These are phyloP conservation scores for Lyophyllum atratum DNA, from an alignment of 768 basidiomycete species.

Conservation along the genomic window DNA sequence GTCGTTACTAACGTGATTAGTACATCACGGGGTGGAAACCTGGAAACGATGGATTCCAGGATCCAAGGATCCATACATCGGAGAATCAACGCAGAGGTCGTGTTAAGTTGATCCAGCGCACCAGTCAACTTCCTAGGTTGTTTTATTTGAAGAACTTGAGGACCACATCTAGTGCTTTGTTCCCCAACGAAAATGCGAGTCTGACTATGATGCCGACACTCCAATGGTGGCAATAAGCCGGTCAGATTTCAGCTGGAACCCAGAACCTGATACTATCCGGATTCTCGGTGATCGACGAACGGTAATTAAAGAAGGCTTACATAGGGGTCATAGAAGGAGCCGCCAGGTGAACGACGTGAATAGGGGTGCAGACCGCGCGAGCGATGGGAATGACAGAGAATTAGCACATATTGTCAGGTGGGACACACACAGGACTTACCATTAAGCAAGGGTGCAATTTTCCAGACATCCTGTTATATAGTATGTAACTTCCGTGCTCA, in stretches of 20 bases:
- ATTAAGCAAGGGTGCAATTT: no score
- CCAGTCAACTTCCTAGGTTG: no score
- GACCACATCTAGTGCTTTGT: no score
- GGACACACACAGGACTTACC: background rate
- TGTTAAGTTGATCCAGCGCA: no score
- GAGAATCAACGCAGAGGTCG: no score
- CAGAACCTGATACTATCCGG: background rate
- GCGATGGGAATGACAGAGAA: background rate
- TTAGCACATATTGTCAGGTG: background rate
- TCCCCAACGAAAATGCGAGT: background rate
- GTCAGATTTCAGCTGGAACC: background rate
- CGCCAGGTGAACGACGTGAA: background rate
- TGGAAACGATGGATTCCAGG: background rate
- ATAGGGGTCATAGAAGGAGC: background rate
- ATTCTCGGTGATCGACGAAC: background rate
- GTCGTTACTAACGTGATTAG: background rate
- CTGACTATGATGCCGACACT: no score
- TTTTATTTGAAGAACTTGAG: no score
- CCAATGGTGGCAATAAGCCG: background rate
- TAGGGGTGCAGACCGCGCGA: background rate
- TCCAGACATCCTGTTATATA: no score
- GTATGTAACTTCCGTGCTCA: no score
- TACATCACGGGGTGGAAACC: background rate
- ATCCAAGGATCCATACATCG: background rate
- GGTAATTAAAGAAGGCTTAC: background rate